These are phyloP conservation scores for Sonneratia caseolaris DNA, from an alignment of 345 rosid species.

Conservation along the genomic window DNA sequence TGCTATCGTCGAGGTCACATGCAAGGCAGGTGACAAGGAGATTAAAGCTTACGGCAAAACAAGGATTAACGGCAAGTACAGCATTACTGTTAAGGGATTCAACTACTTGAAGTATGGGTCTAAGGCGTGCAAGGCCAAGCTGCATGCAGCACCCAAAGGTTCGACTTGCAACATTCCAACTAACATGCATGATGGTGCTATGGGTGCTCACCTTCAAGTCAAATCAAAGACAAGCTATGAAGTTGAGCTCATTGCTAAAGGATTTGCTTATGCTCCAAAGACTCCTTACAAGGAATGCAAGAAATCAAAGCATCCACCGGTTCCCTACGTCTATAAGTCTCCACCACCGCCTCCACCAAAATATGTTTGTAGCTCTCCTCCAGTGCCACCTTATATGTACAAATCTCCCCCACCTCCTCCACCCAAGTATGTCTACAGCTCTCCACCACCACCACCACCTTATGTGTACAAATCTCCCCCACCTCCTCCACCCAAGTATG, in stretches of 20 bases:
- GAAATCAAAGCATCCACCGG: conserved; percentile 9
- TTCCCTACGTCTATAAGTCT: conserved; percentile 14
- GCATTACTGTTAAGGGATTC: conserved; percentile 15
- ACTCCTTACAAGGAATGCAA: conserved; percentile 19
- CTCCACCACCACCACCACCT: neutral
- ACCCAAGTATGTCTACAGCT: neutral
- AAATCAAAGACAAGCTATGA: conserved; percentile 47
- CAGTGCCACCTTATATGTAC: neutral
- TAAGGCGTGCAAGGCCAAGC: conserved; percentile 25
- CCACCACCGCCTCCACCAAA: conserved; percentile 5
- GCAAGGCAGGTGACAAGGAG: conserved; percentile 12
- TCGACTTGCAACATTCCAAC: conserved; percentile 23
- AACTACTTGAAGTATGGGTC: conserved; percentile 18
- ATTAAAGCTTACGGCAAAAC: conserved; percentile 26
- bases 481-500: neutral
- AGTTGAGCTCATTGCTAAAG: conserved; percentile 28
- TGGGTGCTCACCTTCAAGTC: conserved; percentile 37
- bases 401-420: neutral
- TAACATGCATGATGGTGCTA: conserved; percentile 22
- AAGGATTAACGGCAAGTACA: conserved; percentile 42
- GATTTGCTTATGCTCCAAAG: conserved; percentile 26
- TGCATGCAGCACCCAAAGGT: conserved; percentile 15
- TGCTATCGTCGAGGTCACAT: conserved; percentile 22
- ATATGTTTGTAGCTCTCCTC: neutral
- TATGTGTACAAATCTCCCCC: neutral